Evolutionary conservation across 176 grass and related monocot genomes (phyloP), one percentile per base, ranked within the genome.

Genomic region (Panicum miliaceum): DNA sequence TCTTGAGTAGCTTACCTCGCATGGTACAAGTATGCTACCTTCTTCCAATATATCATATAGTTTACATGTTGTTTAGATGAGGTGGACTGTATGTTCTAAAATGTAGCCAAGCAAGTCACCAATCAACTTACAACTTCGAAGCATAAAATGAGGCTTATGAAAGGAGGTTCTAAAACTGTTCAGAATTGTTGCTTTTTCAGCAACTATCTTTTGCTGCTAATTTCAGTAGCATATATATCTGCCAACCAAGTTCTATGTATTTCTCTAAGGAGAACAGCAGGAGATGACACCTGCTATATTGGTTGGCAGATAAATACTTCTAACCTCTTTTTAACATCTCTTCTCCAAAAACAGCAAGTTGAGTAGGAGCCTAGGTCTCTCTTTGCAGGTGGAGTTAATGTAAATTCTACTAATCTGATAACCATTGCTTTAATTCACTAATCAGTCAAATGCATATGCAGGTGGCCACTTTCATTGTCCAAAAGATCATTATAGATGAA

Each of bases 381-480:
- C 16, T 59, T 71, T 71, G 16, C 36, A 70, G 50, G n/a, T 43
- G 9, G 36, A 61, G 40, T 61, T 72, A 58, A 82, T 48, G 66
- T 43, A 60, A 52, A 66, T 47, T 46, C 36, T 61, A 38, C 71
- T 85, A 14, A 43, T 69, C 61, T 20, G 53, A 42, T 35, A 56
- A n/a, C 47, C 9, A 22, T 61, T 76, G 11, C 64, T 64, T 61
- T 75, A 59, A 15, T 88, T 68, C 32, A 66, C 62, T 89, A 69
- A 89, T 58, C 34, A 26, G 22, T 25, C 47, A 68, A 52, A 65
- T 75, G 32, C 75, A 51, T 35, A 34, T 90, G 57, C 77, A 98
- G 96, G 92, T 93, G 57, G 85, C 92, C 14, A 93, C 92, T 68
- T 95, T 85, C 81, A 93, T 98, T 80, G 68, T 94, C 45, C 76